Percentiles rank a stretch among this genome's conserved stretches.
phyloP scores from a whole-genome alignment of 78 protist genomes.

The Neovahlkampfia damariscottae region DNA sequence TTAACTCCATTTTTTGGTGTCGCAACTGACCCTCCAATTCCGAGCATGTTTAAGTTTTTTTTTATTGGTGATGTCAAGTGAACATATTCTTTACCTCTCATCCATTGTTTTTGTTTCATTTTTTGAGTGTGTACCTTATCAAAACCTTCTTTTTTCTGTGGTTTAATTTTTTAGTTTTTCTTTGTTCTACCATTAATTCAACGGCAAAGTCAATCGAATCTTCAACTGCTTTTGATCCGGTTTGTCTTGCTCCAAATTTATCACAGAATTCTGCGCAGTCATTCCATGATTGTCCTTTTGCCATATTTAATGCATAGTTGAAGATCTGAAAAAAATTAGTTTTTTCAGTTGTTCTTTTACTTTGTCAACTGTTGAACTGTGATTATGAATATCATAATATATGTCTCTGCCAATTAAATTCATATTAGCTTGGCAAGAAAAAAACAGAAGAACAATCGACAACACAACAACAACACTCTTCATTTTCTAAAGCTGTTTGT shows the following conservation, averaged over 20 bases:
- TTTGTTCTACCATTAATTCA: background rate
- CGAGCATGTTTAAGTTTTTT: conserved; percentile 33
- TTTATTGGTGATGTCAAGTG: conserved; percentile 13
- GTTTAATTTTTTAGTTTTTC: background rate
- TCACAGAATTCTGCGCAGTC: too few species aligned
- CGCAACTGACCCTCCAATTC: conserved; percentile 41
- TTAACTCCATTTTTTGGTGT: conserved; percentile 25
- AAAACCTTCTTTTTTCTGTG: conserved; percentile 2
- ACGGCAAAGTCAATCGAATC: background rate
- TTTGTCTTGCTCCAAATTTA: background rate
- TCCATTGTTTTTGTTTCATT: conserved; percentile 39
- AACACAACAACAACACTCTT: too few species aligned
- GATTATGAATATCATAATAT: too few species aligned
- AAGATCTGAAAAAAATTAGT: too few species aligned
- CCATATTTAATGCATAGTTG: too few species aligned
- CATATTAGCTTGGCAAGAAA: too few species aligned
- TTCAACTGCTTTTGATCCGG: background rate
- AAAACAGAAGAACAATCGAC: too few species aligned
- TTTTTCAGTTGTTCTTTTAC: too few species aligned
- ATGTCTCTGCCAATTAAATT: too few species aligned
- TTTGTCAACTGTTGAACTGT: too few species aligned
- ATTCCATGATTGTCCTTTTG: too few species aligned
- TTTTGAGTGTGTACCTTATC: conserved; percentile 42
- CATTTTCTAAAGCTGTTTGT: too few species aligned
- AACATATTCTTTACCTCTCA: conserved; percentile 37